Evolutionary conservation across 2,329 filamentous ascomycete genomes (phyloP).

Genomic region (Colletotrichum salicis): DNA sequence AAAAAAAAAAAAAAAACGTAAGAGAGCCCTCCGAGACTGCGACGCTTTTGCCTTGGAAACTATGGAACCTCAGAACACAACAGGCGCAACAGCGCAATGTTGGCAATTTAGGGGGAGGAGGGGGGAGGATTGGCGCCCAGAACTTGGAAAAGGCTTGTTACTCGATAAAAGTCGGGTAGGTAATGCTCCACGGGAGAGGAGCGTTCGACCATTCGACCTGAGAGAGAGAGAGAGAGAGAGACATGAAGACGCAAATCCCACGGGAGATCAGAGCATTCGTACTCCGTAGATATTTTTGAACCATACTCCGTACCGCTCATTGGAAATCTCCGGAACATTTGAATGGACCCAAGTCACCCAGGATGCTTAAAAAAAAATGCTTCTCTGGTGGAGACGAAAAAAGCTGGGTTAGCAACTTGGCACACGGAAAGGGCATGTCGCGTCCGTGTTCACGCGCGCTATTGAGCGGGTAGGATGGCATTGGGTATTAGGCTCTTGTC

Average conservation of each 20-base stretch:
- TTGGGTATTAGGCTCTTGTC: constrained; percentile 3
- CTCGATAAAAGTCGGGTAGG: neutral
- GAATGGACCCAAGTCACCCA: neutral
- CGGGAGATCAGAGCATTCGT: neutral
- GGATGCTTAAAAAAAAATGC: constrained; percentile 34
- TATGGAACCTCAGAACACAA: neutral
- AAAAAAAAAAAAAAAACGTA: too few species aligned
- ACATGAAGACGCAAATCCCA: neutral
- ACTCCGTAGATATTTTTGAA: neutral
- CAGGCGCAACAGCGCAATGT: neutral
- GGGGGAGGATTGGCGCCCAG: too few species aligned
- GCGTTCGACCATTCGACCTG: neutral
- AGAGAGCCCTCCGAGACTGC: neutral
- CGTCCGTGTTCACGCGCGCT: constrained; percentile 9
- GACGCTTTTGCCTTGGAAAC: neutral
- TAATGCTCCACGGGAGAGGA: neutral
- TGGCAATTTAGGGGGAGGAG: neutral
- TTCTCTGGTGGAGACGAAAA: constrained; percentile 21
- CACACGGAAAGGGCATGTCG: constrained; percentile 1
- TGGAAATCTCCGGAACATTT: constrained; percentile 5
- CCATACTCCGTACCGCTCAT: neutral
- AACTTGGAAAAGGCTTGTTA: neutral
- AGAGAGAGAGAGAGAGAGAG: neutral
- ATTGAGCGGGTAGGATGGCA: neutral
- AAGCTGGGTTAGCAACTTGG: too few species aligned